These are phyloP conservation scores for Cutaneotrichosporon cutaneum DNA, from an alignment of 1,284 basidiomycete species.

Conservation along the genomic window DNA sequence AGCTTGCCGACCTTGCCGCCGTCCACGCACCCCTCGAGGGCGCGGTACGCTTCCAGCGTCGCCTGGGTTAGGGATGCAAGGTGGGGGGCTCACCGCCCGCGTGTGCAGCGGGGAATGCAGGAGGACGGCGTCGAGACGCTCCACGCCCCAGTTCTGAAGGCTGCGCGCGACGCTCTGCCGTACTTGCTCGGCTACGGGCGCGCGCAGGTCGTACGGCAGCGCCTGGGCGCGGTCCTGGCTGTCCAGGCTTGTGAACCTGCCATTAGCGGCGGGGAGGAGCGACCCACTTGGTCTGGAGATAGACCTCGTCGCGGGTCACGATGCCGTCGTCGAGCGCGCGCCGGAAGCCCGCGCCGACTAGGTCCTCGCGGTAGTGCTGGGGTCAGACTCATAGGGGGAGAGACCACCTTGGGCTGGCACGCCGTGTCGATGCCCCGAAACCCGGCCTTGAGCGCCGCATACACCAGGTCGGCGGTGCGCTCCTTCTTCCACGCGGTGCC, in stretches of 20 bases:
- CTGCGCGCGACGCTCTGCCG: constrained; percentile 64
- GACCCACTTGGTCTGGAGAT: constrained; percentile 79
- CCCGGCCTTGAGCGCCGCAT: constrained; percentile 68
- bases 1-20: constrained; percentile 64
- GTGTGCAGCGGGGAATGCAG: constrained; percentile 71
- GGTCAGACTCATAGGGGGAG: not conserved
- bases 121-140: constrained; percentile 70
- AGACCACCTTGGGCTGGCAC: constrained; percentile 63
- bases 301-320: constrained; percentile 64
- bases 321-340: constrained; percentile 59
- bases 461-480: constrained; percentile 64
- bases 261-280: too few species aligned
- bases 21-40: constrained; percentile 62
- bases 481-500: constrained; percentile 77
- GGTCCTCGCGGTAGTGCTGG: constrained; percentile 60
- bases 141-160: constrained; percentile 65
- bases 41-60: constrained; percentile 67
- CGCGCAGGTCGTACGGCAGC: constrained; percentile 66
- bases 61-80: too few species aligned
- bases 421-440: constrained; percentile 80
- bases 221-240: constrained; percentile 69
- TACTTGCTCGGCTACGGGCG: constrained; percentile 63
- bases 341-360: constrained; percentile 69
- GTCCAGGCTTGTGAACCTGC: constrained; percentile 66
- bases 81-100: too few species aligned